These are phyloP conservation scores for Meira nashicola DNA, from an alignment of 1,284 basidiomycete species.

Conservation along the genomic window DNA sequence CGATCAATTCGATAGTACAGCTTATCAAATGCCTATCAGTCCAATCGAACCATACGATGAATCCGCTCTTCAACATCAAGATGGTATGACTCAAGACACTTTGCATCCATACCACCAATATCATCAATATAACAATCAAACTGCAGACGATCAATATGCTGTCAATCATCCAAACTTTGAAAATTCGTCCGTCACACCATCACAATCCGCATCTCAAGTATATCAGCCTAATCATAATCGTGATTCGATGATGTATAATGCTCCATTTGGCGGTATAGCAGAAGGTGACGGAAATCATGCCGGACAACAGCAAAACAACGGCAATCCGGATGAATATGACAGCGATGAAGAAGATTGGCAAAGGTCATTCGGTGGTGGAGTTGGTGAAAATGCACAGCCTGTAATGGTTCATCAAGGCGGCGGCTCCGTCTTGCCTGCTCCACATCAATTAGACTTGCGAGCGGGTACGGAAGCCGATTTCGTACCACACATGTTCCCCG, in stretches of 20 bases:
- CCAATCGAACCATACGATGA: slow-evolving; percentile 25
- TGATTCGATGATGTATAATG: not conserved
- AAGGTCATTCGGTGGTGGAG: not conserved
- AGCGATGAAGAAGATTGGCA: slow-evolving; percentile 13
- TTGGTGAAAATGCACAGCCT: not conserved
- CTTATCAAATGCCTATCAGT: slow-evolving; percentile 22
- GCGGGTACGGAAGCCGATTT: not conserved
- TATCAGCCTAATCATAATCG: slow-evolving; percentile 21
- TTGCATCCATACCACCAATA: slow-evolving; percentile 14
- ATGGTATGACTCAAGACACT: slow-evolving; percentile 12
- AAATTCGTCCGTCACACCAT: slow-evolving; percentile 51
- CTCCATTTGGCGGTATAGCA: slow-evolving; percentile 24
- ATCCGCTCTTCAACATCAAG: slow-evolving; percentile 21
- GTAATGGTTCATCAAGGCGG: slow-evolving; percentile 4
- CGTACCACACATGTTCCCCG: not conserved
- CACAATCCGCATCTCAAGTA: slow-evolving; percentile 53
- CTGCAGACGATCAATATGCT: not conserved
- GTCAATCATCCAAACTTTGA: slow-evolving; percentile 26
- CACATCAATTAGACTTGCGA: not conserved
- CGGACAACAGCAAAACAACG: not conserved
- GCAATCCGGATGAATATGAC: not conserved
- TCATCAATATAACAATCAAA: slow-evolving; percentile 2
- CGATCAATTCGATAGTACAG: slow-evolving; percentile 42
- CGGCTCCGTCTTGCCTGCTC: slow-evolving; percentile 1
- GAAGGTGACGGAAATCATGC: slow-evolving; percentile 20